Percentiles rank a stretch among this genome's conserved stretches.
Evolutionary conservation across 352 stramenopile genomes (phyloP).

Genomic region (Pythium brassicae): DNA sequence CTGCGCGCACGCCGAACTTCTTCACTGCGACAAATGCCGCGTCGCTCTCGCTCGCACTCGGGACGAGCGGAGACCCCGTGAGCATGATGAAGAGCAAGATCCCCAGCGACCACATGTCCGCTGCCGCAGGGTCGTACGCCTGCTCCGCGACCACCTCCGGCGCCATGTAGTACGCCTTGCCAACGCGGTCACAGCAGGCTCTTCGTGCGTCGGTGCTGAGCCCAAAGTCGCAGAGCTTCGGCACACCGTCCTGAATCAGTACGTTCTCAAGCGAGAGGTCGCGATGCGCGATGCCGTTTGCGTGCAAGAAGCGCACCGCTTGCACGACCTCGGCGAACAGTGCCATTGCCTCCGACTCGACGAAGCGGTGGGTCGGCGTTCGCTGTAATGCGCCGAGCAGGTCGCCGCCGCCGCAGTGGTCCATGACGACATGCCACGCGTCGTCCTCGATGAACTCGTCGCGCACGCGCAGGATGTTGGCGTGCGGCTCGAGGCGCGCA

Average conservation of each 20-base stretch:
- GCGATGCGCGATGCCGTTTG: conserved; percentile 39
- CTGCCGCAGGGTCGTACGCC: conserved; percentile 35
- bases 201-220: conserved; percentile 29
- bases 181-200: neutral
- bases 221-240: conserved; percentile 45
- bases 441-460: conserved; percentile 38
- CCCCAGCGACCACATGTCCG: conserved; percentile 70
- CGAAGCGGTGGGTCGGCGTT: conserved; percentile 16
- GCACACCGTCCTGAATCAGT: conserved; percentile 26
- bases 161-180: conserved; percentile 57
- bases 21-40: conserved; percentile 21
- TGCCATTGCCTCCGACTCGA: conserved; percentile 15
- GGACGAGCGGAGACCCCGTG: conserved; percentile 41
- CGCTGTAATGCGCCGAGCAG: conserved; percentile 31
- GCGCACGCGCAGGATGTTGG: conserved; percentile 38
- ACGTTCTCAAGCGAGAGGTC: conserved; percentile 52
- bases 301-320: conserved; percentile 35
- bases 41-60: conserved; percentile 22
- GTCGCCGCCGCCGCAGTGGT: conserved; percentile 45
- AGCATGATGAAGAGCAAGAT: conserved; percentile 68
- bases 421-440: conserved; percentile 53
- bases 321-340: conserved; percentile 27
- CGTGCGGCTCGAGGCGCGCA: conserved; percentile 21
- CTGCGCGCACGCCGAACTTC: conserved; percentile 33
- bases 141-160: conserved; percentile 36